phyloP scores from a whole-genome alignment of 73 alveolate species.

The Symbiodinium natans region DNA sequence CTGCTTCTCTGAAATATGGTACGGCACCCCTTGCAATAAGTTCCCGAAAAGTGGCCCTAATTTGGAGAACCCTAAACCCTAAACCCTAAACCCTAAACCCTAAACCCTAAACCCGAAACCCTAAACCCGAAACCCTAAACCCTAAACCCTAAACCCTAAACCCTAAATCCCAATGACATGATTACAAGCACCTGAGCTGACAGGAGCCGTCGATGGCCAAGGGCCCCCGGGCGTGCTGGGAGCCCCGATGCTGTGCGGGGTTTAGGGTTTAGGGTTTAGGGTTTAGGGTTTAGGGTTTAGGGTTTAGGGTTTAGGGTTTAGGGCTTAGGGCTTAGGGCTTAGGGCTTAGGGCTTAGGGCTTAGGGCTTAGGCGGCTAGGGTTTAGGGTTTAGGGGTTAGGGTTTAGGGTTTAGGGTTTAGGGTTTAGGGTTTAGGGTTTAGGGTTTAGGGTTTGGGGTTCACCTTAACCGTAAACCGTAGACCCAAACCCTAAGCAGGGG shows the following conservation, averaged over 20 bases:
- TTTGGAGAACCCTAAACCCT: too few relatives aligned
- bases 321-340: not conserved
- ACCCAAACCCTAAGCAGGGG: not conserved
- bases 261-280: not conserved
- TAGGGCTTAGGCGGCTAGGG: too few relatives aligned
- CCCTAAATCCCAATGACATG: not conserved
- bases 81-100: not conserved
- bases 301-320: too few relatives aligned
- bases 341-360: not conserved
- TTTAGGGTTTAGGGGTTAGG: not conserved
- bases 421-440: not conserved
- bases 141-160: not conserved
- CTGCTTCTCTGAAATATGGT: too few relatives aligned
- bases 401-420: not conserved
- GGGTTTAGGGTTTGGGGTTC: not conserved
- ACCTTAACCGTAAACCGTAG: too few relatives aligned
- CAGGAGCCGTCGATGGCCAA: not conserved
- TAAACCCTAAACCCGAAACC: not conserved
- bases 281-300: too few relatives aligned
- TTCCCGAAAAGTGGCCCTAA: too few relatives aligned
- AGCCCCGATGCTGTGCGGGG: not conserved
- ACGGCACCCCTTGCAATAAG: too few relatives aligned
- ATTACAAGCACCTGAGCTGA: not conserved
- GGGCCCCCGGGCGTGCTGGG: not conserved
- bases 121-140: not conserved